Conservation (phyloP, 176 grass and related monocot species). For the Thalia dealbata region DNA sequence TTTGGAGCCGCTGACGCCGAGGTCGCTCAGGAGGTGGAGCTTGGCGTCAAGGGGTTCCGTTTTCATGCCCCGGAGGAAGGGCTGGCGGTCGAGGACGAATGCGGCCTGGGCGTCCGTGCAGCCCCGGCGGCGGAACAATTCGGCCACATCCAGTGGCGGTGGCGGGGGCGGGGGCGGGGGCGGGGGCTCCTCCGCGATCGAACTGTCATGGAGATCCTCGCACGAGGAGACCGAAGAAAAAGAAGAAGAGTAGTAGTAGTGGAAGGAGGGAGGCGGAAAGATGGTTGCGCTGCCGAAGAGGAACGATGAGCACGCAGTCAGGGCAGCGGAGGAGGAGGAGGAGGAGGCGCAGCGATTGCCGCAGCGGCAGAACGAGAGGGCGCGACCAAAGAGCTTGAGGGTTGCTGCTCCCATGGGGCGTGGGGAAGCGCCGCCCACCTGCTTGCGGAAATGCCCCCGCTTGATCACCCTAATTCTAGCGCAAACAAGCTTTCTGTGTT, state of each 20-base stretch:
- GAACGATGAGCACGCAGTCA: no score
- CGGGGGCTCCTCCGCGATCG: background rate
- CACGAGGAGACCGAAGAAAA: background rate
- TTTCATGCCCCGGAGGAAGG: background rate
- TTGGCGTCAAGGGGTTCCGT: background rate
- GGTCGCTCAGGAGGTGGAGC: background rate
- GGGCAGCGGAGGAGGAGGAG: background rate
- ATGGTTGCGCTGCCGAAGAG: no score
- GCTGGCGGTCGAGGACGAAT: conserved; percentile 6
- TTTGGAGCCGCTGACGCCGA: conserved; percentile 1
- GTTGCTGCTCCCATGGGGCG: background rate
- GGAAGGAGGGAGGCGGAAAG: no score
- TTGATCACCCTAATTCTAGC: no score
- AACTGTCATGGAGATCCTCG: background rate
- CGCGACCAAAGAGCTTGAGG: background rate
- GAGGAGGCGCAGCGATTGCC: background rate
- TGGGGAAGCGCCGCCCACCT: background rate
- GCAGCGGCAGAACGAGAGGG: background rate
- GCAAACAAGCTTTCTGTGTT: no score
- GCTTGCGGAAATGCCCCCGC: background rate
- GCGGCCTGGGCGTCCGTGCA: conserved; percentile 12
- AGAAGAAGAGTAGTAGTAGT: background rate
- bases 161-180: background rate
- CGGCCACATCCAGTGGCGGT: background rate
- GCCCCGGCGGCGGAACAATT: conserved; percentile 11